Evolutionary conservation across 1,139 yeast species (phyloP).

Genomic region (Blastobotrys ciferrii): DNA sequence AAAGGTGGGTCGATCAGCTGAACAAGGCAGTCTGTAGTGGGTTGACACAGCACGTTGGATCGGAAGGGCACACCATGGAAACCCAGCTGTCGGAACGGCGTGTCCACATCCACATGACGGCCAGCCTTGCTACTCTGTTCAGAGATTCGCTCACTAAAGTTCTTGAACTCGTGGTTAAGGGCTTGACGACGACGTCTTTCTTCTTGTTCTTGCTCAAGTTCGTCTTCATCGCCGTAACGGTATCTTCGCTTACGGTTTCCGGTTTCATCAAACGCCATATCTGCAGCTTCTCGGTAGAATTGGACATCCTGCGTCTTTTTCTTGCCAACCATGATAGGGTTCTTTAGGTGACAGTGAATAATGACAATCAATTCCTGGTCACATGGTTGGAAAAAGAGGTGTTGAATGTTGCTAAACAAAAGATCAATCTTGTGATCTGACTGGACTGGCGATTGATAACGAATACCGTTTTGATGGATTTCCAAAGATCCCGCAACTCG

Average conservation of each 20-base stretch:
- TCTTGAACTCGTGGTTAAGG: constrained; percentile 86
- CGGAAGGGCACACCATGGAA: constrained; percentile 97
- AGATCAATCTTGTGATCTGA: constrained; percentile 86
- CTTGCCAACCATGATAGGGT: constrained; percentile 93
- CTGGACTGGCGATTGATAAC: constrained; percentile 66
- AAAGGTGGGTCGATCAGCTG: constrained; percentile 96
- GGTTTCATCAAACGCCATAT: constrained; percentile 95
- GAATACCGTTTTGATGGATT: constrained; percentile 93
- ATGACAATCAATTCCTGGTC: constrained; percentile 91
- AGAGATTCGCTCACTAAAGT: constrained; percentile 85
- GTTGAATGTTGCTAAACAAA: constrained; percentile 85
- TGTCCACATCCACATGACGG: constrained; percentile 80
- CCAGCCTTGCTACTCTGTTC: constrained; percentile 57
- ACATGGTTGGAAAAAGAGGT: constrained; percentile 92
- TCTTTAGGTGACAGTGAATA: constrained; percentile 88
- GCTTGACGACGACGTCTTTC: constrained; percentile 90
- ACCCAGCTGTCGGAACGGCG: constrained; percentile 94
- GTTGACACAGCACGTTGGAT: constrained; percentile 92
- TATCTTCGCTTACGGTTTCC: constrained; percentile 88
- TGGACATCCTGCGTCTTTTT: constrained; percentile 94
- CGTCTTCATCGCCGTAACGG: constrained; percentile 98
- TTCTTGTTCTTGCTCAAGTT: constrained; percentile 97
- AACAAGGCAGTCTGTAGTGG: constrained; percentile 93
- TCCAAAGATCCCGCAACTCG: constrained; percentile 89
- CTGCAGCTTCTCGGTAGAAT: constrained; percentile 95